A percentile compares a stretch with the other conserved stretches of the same genome.
phyloP scores from a whole-genome alignment of 805 yeast species.

The Candida coquimbonensis region DNA sequence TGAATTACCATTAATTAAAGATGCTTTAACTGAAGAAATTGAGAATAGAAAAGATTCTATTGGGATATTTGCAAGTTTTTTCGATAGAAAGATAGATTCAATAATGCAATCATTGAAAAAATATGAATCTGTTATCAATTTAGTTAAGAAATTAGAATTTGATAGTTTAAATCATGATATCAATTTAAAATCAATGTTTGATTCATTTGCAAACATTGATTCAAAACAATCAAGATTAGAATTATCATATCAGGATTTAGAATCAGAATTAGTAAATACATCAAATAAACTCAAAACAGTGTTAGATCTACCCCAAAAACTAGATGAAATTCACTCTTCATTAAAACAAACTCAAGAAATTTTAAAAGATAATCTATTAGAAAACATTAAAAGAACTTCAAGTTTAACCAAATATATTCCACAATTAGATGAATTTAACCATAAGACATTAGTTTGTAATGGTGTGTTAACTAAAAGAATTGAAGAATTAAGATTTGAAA shows the following conservation, averaged over 20 bases:
- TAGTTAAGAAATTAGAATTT: background rate
- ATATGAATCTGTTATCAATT: background rate
- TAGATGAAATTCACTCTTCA: background rate
- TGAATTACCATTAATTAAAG: background rate
- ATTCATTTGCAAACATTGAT: background rate
- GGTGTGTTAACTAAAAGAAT: background rate
- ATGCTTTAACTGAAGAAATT: background rate
- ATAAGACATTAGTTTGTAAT: background rate
- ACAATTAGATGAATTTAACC: background rate
- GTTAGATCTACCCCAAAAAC: background rate
- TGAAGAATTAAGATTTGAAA: background rate
- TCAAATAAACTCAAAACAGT: too few species aligned
- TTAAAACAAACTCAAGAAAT: background rate
- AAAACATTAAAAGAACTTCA: background rate
- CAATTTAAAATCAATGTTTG: background rate
- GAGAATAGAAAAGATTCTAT: conserved; percentile 6
- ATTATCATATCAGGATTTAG: too few species aligned
- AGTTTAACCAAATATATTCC: too few species aligned
- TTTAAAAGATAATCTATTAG: background rate
- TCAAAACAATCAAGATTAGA: background rate
- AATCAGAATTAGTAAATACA: too few species aligned
- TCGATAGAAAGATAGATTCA: conserved; percentile 4
- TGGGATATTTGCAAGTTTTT: conserved; percentile 3
- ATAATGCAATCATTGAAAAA: background rate
- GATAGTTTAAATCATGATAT: background rate